A percentile compares a stretch with the other conserved stretches of the same genome.
Evolutionary conservation across 805 yeast genomes (phyloP).

Genomic region (Kodamaea restingae): DNA sequence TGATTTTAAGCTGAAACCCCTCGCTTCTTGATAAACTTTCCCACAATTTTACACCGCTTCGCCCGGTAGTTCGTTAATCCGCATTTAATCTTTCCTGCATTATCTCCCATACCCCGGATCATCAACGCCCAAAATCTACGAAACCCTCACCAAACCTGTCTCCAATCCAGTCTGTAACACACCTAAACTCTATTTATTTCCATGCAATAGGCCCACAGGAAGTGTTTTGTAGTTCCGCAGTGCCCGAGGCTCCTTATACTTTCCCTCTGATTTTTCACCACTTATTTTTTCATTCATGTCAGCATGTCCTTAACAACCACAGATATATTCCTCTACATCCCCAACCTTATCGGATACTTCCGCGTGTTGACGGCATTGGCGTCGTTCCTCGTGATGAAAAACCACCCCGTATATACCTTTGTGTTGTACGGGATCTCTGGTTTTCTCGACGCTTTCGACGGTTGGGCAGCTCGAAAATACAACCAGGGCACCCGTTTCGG

Average conservation of each 20-base stretch:
- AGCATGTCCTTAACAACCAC: constrained; percentile 16
- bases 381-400: constrained; percentile 77
- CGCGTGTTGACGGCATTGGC: constrained; percentile 78
- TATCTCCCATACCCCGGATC: no score
- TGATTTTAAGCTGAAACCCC: no score
- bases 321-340: constrained; percentile 74
- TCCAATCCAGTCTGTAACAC: no score
- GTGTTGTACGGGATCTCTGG: constrained; percentile 82
- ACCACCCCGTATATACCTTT: constrained; percentile 77
- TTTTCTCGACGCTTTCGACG: constrained; percentile 92
- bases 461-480: constrained; percentile 85
- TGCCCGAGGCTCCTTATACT: neutral
- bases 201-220: no score
- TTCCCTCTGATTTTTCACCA: neutral
- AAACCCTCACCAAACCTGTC: no score
- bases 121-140: no score
- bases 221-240: no score
- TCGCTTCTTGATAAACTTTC: no score
- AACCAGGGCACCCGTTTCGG: constrained; percentile 91
- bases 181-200: no score
- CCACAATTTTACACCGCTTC: no score
- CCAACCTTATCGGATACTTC: constrained; percentile 86
- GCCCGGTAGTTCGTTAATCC: no score
- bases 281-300: neutral
- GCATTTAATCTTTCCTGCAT: no score